Evolutionary conservation across 805 yeast genomes (phyloP), one percentile per base, ranked within the genome.

Genomic region (Phaffomyces opuntiae): DNA sequence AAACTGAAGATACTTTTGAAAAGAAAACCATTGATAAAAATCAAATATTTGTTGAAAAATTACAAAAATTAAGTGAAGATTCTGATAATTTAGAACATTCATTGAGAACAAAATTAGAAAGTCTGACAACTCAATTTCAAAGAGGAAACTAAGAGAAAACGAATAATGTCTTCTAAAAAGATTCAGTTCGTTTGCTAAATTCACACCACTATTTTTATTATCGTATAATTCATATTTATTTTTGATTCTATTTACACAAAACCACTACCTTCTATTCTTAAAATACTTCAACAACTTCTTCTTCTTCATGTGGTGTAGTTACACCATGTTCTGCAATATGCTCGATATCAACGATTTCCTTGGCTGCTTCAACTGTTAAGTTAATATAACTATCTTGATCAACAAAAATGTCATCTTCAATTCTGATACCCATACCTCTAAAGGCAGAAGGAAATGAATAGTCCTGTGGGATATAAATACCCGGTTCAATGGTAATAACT

Each of bases 401-500:
- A 34, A 90, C 78, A 0, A 84, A 96, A 34, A 91, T 75, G 62
- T 93, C 90, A 66, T 93, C 99, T 64, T 93, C 99, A 31, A 93
- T 85, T 56, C 99, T 79, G 25, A 93, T 85, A 2, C 98, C 99
- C 42, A 93, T 83, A 29, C 90, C 90, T 57, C 87, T 82, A 68
- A 78, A 91, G 54, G 79, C 79, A 50, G 75, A 72, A 21, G 99
- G 98, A 74, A 82, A 91, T 47, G 69, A 70, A 25, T 60, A 53
- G 45, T 75, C 80, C 53, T 76, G 72, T 1, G 99, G 98, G 38
- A 95, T 77, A 61, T 93, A 93, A 27, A 93, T 74, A 26, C 99
- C 99, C 0, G 99, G 99, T 62, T 95, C 99, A 24, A 95, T 80
- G 2, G 99, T 93, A 40, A 93, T 72, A 5, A 91, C 97, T 60